Base-by-base conservation (phyloP, 1,139 yeast genomes). In the Lizanozyma gosingica region DNA sequence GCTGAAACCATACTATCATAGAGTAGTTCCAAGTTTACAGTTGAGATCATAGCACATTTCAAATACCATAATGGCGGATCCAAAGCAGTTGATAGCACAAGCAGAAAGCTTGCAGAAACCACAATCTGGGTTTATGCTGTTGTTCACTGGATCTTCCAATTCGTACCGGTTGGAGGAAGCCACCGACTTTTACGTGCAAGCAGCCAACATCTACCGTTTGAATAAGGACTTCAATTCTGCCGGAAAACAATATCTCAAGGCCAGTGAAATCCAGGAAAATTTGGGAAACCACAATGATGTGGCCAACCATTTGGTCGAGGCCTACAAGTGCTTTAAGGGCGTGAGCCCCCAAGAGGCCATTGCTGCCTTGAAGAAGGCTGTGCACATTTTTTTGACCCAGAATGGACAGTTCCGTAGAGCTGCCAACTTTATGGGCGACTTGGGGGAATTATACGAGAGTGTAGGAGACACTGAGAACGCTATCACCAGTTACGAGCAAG, bases 351-450 rank as follows among this genome's bases (percentile, higher is more conserved):
- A 66, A 2, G 90, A 83, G 44, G 96, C 96, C 2, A 92, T 85
- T 18, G 75, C 80, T 39, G 79, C 88, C 8, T 69, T 92, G 47
- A 73, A 78, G 43, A 76, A 74, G 52, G 96, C 97, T 1, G 81
- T 92, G 45, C 82, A 78, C 48, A 73, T 86, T 52, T 90, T 90
- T 60, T 65, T 69, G 47, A 87, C 95, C 1, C 76, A 80, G 47
- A 79, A 88, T 49, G 98, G 98, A 14, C 96, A 90, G 57, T 94
- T 92, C 63, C 79, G 98, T 57, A 74, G 98, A 57, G 96, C 95
- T 17, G 98, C 98, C 15, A 87, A 87, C 57, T 90, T 85, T 63
- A 83, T 92, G 54, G 78, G 83, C 71, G 97, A 92, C 57, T 72
- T 92, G 53, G 98, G 90, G 3, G 92, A 80, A 49, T 63, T 92